Conservation (phyloP, 495 filamentous ascomycete species). For the Hypoxylon subgilvum region DNA sequence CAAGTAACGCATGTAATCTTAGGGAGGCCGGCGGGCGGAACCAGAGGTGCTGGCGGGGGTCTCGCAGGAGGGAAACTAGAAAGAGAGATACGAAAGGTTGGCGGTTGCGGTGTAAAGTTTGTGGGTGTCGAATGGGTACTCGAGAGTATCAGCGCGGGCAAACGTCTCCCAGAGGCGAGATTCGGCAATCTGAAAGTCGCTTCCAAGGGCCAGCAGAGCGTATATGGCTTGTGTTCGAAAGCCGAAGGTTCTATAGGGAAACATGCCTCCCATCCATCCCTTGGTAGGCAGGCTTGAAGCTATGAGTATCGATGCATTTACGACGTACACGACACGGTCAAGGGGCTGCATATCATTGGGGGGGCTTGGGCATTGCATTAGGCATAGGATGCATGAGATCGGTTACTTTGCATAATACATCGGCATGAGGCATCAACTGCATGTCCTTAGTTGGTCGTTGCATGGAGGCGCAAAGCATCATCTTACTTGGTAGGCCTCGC, state of each 20-base stretch:
- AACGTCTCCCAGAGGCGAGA: slow-evolving; percentile 72
- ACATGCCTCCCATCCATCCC: slow-evolving; percentile 6
- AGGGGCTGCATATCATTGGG: slow-evolving; percentile 25
- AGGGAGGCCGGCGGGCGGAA: slow-evolving; percentile 58
- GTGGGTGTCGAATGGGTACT: slow-evolving; percentile 85
- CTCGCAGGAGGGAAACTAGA: slow-evolving; percentile 82
- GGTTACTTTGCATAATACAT: slow-evolving; percentile 37
- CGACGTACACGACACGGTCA: slow-evolving; percentile 3
- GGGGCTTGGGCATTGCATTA: slow-evolving; percentile 30
- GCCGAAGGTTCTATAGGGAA: not conserved
- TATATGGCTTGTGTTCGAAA: slow-evolving; percentile 58
- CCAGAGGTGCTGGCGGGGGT: slow-evolving; percentile 71
- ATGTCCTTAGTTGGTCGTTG: slow-evolving; percentile 15
- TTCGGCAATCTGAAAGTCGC: slow-evolving; percentile 69
- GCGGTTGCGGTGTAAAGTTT: slow-evolving; percentile 74
- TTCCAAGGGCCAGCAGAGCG: slow-evolving; percentile 65
- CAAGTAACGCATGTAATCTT: slow-evolving; percentile 88
- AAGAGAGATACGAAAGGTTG: slow-evolving; percentile 71
- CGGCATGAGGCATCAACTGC: slow-evolving; percentile 27
- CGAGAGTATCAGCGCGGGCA: slow-evolving; percentile 78
- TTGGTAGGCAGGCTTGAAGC: slow-evolving; percentile 5
- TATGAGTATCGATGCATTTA: slow-evolving; percentile 11
- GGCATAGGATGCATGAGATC: slow-evolving; percentile 23
- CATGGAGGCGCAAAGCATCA: no score
- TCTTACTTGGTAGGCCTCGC: no score